Conservation (phyloP, 208 protist species). For the Leptomonas pyrrhocoris region DNA sequence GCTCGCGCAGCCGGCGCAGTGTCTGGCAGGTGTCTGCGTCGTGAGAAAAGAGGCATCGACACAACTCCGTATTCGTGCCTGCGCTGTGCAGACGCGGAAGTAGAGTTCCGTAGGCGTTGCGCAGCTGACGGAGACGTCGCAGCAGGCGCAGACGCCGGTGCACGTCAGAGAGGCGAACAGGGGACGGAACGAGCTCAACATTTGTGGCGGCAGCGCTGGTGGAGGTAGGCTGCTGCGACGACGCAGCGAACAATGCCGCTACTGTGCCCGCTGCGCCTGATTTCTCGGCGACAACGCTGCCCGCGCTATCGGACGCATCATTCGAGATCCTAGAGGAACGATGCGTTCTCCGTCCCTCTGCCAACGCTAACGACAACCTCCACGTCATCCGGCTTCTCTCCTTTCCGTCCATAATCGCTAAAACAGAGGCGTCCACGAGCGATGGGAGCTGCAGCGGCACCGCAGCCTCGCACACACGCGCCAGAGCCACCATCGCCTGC, state of each 20-base stretch:
- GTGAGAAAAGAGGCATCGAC: constrained; percentile 33
- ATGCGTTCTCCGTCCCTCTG: background rate
- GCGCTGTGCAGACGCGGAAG: constrained; percentile 44
- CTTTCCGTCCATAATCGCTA: background rate
- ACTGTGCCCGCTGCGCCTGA: too few relatives aligned
- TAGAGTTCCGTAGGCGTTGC: constrained; percentile 32
- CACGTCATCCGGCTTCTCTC: background rate
- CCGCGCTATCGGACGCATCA: too few relatives aligned
- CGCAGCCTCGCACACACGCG: constrained; percentile 59
- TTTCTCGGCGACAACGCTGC: too few relatives aligned
- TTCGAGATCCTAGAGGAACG: too few relatives aligned
- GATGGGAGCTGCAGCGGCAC: constrained; percentile 55
- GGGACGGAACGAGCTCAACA: constrained; percentile 27
- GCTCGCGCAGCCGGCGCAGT: constrained; percentile 10
- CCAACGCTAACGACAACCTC: background rate
- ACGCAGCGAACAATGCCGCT: background rate
- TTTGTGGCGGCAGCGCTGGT: background rate
- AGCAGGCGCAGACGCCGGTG: constrained; percentile 39
- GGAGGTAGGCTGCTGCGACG: background rate
- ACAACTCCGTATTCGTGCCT: constrained; percentile 28
- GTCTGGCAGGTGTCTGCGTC: constrained; percentile 14
- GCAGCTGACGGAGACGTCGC: constrained; percentile 56
- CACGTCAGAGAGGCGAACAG: constrained; percentile 39
- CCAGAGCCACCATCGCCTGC: constrained; percentile 42
- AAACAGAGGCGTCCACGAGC: constrained; percentile 20